phyloP scores from a whole-genome alignment of 495 filamentous ascomycete species.

The Talaromyces stipitatus region DNA sequence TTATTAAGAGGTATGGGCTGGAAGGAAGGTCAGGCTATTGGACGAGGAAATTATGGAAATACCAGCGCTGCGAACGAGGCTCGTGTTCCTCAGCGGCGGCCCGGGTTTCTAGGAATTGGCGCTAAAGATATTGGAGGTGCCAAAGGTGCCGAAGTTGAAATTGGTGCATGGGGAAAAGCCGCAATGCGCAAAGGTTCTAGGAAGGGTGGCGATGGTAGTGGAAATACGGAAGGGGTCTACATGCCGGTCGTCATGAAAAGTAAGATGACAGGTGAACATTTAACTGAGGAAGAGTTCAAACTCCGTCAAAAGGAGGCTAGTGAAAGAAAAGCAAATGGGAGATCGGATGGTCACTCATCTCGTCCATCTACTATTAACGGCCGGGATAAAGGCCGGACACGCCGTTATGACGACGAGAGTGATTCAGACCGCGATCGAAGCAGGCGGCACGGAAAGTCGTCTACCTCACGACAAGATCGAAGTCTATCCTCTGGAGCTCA shows the following conservation, averaged over 20 bases:
- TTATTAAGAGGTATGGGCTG: slow-evolving; percentile 88
- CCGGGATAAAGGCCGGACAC: slow-evolving; percentile 30
- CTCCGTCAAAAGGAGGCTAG: slow-evolving; percentile 37
- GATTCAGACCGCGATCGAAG: slow-evolving; percentile 6
- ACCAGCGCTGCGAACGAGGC: slow-evolving; percentile 24
- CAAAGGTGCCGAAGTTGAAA: slow-evolving; percentile 66
- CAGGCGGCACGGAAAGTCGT: slow-evolving; percentile 14
- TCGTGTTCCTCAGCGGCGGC: slow-evolving; percentile 53
- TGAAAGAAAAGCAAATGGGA: slow-evolving; percentile 27
- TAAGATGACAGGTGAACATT: slow-evolving; percentile 55
- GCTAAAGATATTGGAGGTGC: slow-evolving; percentile 51
- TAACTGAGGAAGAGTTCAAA: slow-evolving; percentile 57
- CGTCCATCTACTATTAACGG: slow-evolving; percentile 42
- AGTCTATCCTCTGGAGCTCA: slow-evolving; percentile 13
- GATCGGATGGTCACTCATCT: slow-evolving; percentile 5
- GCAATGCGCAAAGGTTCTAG: slow-evolving; percentile 50
- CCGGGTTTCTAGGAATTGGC: slow-evolving; percentile 79
- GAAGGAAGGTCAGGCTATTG: slow-evolving; percentile 74
- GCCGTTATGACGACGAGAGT: slow-evolving; percentile 12
- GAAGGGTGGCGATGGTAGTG: slow-evolving; percentile 31
- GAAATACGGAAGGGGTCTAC: slow-evolving; percentile 47
- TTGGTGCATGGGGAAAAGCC: slow-evolving; percentile 66
- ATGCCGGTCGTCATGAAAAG: slow-evolving; percentile 61
- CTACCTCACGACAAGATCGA: slow-evolving; percentile 16
- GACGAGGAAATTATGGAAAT: slow-evolving; percentile 42